Evolutionary conservation across 2,329 filamentous ascomycete genomes (phyloP), one percentile per base, ranked within the genome.

Genomic region (Cephalotrichum gorgonifer): DNA sequence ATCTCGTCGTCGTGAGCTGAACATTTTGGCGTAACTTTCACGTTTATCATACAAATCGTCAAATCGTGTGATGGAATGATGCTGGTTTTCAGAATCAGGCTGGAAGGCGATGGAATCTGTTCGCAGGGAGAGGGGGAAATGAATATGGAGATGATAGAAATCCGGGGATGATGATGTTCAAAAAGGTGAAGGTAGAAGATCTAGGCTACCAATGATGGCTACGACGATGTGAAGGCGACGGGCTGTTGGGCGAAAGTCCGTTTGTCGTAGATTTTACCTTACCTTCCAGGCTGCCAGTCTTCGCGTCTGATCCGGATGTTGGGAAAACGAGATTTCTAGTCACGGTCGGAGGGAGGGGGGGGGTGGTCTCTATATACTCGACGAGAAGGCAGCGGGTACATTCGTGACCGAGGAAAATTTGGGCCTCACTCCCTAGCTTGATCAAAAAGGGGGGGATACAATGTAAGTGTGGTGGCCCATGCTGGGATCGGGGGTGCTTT

Each of bases 201-300:
- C 22, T 25, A 33, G 30, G 31, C 23, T 33, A 20, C 33, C 44
- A 12, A 23, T 22, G 20, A 25, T 45, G 26, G 27, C 33, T 38
- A 31, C 15, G 17, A 26, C 17, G n/a, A 47, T 15, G 44, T 9
- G 45, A 47, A 11, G 31, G 27, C 23, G 33, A 17, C 25, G 8
- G 35, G 27, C 27, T 22, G n/a, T 39, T 39, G 35, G 3, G 33
- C 12, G 35, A 39, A 39, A 20, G 3, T 39, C 35, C 35, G 35
- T 39, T 39, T 31, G 22, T 48, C 46, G 46, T 31, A 28, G 27
- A 28, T 22, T 43, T 27, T 28, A 43, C 38, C 46, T 48, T 48
- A 48, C 46, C 46, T 43, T 48, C 46, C 46, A 48, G 46, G 46
- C 46, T 48, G 35, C 46, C 46, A 48, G 46, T 35, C 46, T 48